phyloP scores from a whole-genome alignment of 2,329 filamentous ascomycete genomes.

The Leptoxyphium fumago region DNA sequence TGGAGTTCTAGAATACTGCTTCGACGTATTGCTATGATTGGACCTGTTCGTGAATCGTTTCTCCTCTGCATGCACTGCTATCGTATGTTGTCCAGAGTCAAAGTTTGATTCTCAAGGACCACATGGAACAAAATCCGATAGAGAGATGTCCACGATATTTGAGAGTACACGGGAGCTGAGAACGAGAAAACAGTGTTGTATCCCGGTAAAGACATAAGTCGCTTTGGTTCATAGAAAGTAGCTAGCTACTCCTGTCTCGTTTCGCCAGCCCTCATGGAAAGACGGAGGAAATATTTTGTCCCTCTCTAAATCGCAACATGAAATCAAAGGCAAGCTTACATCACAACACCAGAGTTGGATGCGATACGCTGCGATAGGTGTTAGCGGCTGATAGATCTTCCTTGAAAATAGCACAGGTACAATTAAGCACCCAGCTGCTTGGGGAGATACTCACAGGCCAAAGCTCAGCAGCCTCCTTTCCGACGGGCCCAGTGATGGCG shows the following conservation, averaged over 20 bases:
- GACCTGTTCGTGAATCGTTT: too few species aligned
- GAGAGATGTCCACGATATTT: too few species aligned
- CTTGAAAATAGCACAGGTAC: slow-evolving; percentile 16
- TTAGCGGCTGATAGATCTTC: background rate
- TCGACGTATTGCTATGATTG: too few species aligned
- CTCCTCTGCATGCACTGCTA: too few species aligned
- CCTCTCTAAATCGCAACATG: too few species aligned
- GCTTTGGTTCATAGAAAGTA: background rate
- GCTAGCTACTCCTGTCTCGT: background rate
- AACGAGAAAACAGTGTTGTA: too few species aligned
- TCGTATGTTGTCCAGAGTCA: too few species aligned
- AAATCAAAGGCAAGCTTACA: slow-evolving; percentile 47
- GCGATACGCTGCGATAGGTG: slow-evolving; percentile 66
- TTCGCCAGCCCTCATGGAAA: background rate
- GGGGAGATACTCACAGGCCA: slow-evolving; percentile 64
- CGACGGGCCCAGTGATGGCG: slow-evolving; percentile 96
- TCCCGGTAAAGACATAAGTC: background rate
- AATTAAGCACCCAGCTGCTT: too few species aligned
- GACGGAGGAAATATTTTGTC: background rate
- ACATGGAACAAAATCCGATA: too few species aligned
- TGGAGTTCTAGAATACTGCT: too few species aligned
- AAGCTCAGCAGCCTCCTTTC: slow-evolving; percentile 98
- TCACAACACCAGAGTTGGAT: slow-evolving; percentile 99
- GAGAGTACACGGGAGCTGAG: too few species aligned
- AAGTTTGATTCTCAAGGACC: too few species aligned